Evolutionary conservation across 2,329 filamentous ascomycete species (phyloP), one percentile per base, ranked within the genome.

Genomic region (Penicillium sp.): DNA sequence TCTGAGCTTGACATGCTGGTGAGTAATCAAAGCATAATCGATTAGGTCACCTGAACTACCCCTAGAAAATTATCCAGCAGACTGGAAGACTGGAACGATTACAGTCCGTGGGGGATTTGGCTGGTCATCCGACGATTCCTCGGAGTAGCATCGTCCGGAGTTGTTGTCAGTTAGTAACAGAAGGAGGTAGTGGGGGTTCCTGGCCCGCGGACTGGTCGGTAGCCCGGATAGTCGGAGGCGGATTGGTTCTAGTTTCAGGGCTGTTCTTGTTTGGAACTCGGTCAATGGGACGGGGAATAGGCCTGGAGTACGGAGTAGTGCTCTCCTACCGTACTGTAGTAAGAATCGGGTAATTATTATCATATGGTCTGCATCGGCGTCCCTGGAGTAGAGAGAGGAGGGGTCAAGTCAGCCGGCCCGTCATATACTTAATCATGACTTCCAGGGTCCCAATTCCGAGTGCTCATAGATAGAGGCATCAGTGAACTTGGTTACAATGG

Each of bases 71-170:
- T 28, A 46, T 46, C 25, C 43, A 46, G 8, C 11, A 14, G 11
- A 45, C 43, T 46, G 43, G 43, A 46, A 28, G 46, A 55, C 43
- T 46, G 43, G 43, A 46, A 28, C 46, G 38, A 46, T 33, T 6
- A 19, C 25, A 28, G 43, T 11, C n/a, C 43, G 22, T 28, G 28
- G 46, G 46, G 7, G 33, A 11, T 49, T 35, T 33, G 33, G 46
- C 46, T 33, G 46, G 46, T 49, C 46, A 49, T 49, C 46, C 26
- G 46, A 51, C 46, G 4, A 30, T n/a, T 33, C 28, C 16, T 51
- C 46, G 46, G 46, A 51, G 46, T 19, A 51, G 46, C 30, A 51
- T 30, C 30, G 46, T 51, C 46, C 46, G 46, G 46, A 3, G 28
- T 42, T 38, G 10, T 22, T 22, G 19, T 22, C 19, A 22, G 19